phyloP scores from a whole-genome alignment of 306 rosid genomes.

The Boehmeria nivea region DNA sequence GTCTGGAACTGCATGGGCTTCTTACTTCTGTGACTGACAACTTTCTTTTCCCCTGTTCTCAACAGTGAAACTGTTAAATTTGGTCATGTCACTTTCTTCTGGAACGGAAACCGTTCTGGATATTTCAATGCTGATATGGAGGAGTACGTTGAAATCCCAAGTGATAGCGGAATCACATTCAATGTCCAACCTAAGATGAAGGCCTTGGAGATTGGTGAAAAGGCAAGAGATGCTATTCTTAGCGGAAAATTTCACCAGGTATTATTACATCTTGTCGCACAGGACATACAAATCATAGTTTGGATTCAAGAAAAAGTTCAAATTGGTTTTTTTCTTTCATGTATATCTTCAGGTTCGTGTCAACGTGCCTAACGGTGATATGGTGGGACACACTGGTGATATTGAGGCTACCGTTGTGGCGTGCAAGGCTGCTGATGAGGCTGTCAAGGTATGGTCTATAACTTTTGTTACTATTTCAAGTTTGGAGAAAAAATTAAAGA shows the following conservation, averaged over 20 bases:
- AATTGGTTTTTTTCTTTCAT: background rate
- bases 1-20: background rate
- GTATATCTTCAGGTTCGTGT: conserved; percentile 66
- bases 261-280: conserved; percentile 8
- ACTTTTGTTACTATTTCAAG: background rate
- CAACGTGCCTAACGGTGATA: conserved; percentile 93
- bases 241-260: conserved; percentile 72
- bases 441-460: conserved; percentile 70
- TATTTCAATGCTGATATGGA: conserved; percentile 66
- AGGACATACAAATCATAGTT: background rate
- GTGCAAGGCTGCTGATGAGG: conserved; percentile 95
- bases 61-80: conserved; percentile 95
- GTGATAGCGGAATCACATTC: conserved; percentile 89
- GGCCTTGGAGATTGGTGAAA: conserved; percentile 85
- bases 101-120: conserved; percentile 99
- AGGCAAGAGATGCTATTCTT: conserved; percentile 88
- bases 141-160: conserved; percentile 87
- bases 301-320: background rate
- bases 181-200: conserved; percentile 87
- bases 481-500: background rate
- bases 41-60: background rate
- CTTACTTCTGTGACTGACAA: background rate
- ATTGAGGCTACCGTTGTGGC: conserved; percentile 88
- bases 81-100: conserved; percentile 97
- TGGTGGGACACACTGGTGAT: conserved; percentile 97